These are phyloP conservation scores for Arthroderma uncinatum DNA, from an alignment of 2,329 filamentous ascomycete genomes.

Conservation along the genomic window DNA sequence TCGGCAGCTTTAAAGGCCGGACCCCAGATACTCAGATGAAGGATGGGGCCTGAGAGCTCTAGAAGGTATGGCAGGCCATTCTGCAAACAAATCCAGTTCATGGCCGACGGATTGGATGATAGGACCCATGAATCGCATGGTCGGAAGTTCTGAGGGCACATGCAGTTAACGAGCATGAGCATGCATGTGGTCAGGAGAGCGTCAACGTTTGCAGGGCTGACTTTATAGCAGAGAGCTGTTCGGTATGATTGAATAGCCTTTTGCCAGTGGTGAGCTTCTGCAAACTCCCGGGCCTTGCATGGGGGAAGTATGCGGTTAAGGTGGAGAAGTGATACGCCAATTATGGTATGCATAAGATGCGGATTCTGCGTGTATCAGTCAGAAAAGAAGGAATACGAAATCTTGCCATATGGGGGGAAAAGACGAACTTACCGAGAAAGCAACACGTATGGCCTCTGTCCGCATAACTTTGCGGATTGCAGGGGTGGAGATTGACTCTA, in stretches of 20 bases:
- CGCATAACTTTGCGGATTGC: slow-evolving; percentile 10
- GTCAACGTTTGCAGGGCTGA: slow-evolving; percentile 19
- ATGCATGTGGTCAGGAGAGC: slow-evolving; percentile 24
- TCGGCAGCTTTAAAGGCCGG: slow-evolving; percentile 16
- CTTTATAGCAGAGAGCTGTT: slow-evolving; percentile 15
- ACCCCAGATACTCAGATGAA: slow-evolving; percentile 21
- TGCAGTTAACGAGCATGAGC: slow-evolving; percentile 21
- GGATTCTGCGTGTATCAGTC: slow-evolving; percentile 18
- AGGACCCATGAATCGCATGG: slow-evolving; percentile 24
- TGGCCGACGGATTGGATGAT: slow-evolving; percentile 15
- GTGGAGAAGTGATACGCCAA: slow-evolving; percentile 22
- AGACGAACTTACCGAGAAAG: slow-evolving; percentile 16
- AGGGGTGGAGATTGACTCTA: slow-evolving; percentile 11
- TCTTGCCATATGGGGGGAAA: background rate
- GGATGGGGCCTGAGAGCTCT: slow-evolving; percentile 9
- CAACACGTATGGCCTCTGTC: slow-evolving; percentile 10
- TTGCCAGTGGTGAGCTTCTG: slow-evolving; percentile 24
- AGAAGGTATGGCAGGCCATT: slow-evolving; percentile 22
- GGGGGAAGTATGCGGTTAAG: slow-evolving; percentile 19
- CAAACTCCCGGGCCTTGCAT: slow-evolving; percentile 13
- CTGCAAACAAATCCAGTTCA: slow-evolving; percentile 26
- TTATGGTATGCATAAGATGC: slow-evolving; percentile 25
- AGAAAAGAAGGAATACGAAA: slow-evolving; percentile 8
- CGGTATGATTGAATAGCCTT: slow-evolving; percentile 22
- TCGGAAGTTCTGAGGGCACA: slow-evolving; percentile 19